phyloP scores from a whole-genome alignment of 1,284 basidiomycete genomes.

The Takashimella tepidaria region DNA sequence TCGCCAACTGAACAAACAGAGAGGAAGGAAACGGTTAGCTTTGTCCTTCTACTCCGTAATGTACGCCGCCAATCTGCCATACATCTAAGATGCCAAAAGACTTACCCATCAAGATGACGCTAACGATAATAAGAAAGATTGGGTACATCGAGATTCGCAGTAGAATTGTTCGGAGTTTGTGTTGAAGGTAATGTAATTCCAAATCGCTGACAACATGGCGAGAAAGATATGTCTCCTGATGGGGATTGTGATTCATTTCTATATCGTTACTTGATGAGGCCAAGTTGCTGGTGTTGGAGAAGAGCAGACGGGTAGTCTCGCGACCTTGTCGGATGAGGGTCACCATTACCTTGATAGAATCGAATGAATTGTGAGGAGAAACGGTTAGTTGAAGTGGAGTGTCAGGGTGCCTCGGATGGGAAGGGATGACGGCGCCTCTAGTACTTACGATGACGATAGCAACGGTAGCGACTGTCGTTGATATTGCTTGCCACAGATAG shows the following conservation, averaged over 20 bases:
- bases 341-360: neutral
- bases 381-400: neutral
- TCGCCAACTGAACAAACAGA: neutral
- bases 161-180: neutral
- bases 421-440: neutral
- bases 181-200: neutral
- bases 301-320: neutral
- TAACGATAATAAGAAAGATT: neutral
- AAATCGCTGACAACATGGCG: neutral
- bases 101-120: neutral
- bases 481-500: neutral
- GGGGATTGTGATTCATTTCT: no score
- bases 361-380: neutral
- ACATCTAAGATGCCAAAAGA: neutral
- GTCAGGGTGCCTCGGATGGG: neutral
- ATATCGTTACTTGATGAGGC: neutral
- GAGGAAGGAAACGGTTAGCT: no score
- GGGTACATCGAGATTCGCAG: neutral
- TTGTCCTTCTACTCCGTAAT: neutral
- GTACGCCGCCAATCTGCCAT: neutral
- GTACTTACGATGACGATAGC: neutral
- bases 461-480: neutral
- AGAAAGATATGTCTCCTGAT: no score
- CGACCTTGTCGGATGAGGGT: neutral
- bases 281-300: neutral